These are phyloP conservation scores for Russula dissimulans DNA, from an alignment of 768 basidiomycete genomes.

Conservation along the genomic window DNA sequence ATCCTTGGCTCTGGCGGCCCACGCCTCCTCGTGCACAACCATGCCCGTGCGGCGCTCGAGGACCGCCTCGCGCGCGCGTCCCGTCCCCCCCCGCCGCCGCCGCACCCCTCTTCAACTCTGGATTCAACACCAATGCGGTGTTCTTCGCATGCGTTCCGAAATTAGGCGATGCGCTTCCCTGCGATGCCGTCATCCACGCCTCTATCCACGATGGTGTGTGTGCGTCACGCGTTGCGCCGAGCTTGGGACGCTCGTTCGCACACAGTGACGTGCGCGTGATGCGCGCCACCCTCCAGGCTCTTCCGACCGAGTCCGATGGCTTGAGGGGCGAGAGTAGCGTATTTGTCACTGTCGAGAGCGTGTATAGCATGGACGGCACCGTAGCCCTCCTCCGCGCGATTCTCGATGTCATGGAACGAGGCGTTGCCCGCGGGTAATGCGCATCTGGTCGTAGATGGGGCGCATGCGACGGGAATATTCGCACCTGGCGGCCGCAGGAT, in stretches of 20 bases:
- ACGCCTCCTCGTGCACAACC: constrained; percentile 70
- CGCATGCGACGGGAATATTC: constrained; percentile 88
- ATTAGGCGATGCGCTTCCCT: constrained; percentile 63
- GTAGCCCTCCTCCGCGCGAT: constrained; percentile 42
- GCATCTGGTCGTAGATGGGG: constrained; percentile 70
- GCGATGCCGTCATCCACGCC: constrained; percentile 87
- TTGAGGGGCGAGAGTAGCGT: constrained; percentile 60
- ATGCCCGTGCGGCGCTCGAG: constrained; percentile 65
- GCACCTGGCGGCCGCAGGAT: constrained; percentile 47
- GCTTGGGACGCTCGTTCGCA: constrained; percentile 41
- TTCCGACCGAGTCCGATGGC: constrained; percentile 40
- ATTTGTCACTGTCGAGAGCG: constrained; percentile 79
- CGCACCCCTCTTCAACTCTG: constrained; percentile 84
- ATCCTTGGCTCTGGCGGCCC: constrained; percentile 44
- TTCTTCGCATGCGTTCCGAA: constrained; percentile 80
- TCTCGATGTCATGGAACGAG: constrained; percentile 42
- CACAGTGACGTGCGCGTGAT: constrained; percentile 63
- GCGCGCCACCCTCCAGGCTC: constrained; percentile 36
- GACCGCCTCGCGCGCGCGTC: constrained; percentile 53
- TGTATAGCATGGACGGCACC: constrained; percentile 97
- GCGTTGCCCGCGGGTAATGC: constrained; percentile 53
- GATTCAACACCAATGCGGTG: constrained; percentile 87
- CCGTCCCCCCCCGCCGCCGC: constrained; percentile 41
- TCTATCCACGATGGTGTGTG: constrained; percentile 86
- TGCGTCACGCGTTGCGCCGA: constrained; percentile 19